Base-by-base conservation (phyloP, 1,284 basidiomycete genomes). In the Kalmanozyma brasiliensis region DNA sequence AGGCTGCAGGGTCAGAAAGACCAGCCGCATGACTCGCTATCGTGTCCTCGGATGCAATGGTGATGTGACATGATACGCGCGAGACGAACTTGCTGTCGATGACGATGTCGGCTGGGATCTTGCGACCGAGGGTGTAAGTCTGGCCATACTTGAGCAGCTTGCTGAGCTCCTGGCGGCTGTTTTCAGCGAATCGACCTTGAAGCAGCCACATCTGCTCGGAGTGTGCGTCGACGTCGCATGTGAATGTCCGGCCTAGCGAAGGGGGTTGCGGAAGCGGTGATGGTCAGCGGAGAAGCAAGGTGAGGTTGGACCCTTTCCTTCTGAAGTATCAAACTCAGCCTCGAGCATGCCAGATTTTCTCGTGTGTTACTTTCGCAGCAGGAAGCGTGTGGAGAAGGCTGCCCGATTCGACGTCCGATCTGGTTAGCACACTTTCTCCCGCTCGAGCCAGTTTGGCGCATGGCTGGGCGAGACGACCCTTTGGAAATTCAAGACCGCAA, bases 41-140 rank as follows among this genome's bases (percentile, higher is more conserved):
- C 7, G 47, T 33, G 29, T 65, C 56, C 9, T 45, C 47, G 36
- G 52, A 48, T 2, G 43, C 73, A 19, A 74, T 53, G 5, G 49
- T 46, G 45, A 77, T 52, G 44, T 58, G 57, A 24, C 64, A 70
- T 8, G 66, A 68, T 7, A 45, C 49, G 8, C 69, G 63, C 6
- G 62, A 67, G 38, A 77, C 70, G 14, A 66, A 71, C 52, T 77
- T 77, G 64, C 66, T 69, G 14, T 65, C 63, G 33, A 77, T 49
- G 58, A 77, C 56, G 20, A 77, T 66, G 52, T 74, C 68, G 23
- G 74, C 74, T 19, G 74, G 74, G 29, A 62, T 64, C 53, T 75
- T 77, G 46, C 75, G 63, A 16, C 75, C 75, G 40, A 77, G 46
- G 34, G 48, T 55, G 45, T 77, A 77, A n/a, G 63, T 52, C 32